phyloP scores from a whole-genome alignment of 306 rosid genomes.

The Amphicarpaea edgeworthii region DNA sequence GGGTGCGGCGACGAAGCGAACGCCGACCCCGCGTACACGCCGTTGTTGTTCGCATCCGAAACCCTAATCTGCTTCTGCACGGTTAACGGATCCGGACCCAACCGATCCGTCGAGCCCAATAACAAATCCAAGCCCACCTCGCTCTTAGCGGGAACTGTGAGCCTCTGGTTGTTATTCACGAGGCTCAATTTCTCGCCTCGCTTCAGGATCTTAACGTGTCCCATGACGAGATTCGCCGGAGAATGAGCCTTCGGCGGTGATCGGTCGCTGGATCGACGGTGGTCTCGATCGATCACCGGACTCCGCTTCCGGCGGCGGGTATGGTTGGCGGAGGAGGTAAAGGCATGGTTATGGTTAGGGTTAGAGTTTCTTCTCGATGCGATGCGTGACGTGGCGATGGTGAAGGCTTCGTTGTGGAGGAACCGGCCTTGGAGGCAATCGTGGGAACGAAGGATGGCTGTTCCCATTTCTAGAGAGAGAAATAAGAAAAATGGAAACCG shows the following conservation, averaged over 20 bases:
- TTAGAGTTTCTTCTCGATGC: conserved; percentile 25
- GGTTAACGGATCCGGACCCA: conserved; percentile 74
- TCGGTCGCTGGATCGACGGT: conserved; percentile 32
- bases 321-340: conserved; percentile 14
- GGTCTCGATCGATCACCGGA: conserved; percentile 47
- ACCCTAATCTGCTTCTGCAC: conserved; percentile 68
- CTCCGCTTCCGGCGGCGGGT: conserved; percentile 67
- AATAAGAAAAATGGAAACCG: neutral
- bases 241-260: conserved; percentile 45
- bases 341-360: conserved; percentile 18
- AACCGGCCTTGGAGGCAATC: conserved; percentile 54
- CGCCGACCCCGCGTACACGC: conserved; percentile 66
- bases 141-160: neutral
- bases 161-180: neutral
- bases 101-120: conserved; percentile 67
- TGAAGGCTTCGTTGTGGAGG: conserved; percentile 50
- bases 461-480: conserved; percentile 56
- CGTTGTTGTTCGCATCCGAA: conserved; percentile 59
- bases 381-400: conserved; percentile 29
- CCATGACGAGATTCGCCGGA: conserved; percentile 57
- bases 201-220: conserved; percentile 81
- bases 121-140: conserved; percentile 49
- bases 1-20: conserved; percentile 75
- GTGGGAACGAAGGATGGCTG: conserved; percentile 60
- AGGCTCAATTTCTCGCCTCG: conserved; percentile 67